Conservation (phyloP, 495 filamentous ascomycete species). For the Glutinoglossum americanum region DNA sequence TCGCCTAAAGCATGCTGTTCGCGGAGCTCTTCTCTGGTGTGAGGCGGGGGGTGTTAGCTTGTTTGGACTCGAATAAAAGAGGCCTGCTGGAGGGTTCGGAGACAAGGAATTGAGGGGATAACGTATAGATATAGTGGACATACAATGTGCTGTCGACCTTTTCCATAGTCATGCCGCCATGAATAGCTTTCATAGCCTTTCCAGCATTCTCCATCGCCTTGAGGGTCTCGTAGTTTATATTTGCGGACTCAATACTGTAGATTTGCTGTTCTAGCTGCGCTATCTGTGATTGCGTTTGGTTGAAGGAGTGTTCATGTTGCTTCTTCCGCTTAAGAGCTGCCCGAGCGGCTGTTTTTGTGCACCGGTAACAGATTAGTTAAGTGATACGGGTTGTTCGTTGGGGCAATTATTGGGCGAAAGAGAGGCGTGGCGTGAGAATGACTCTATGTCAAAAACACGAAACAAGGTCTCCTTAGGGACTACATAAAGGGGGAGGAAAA, state of each 20-base stretch:
- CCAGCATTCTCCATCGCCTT: constrained; percentile 81
- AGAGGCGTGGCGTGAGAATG: neutral
- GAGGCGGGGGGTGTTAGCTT: neutral
- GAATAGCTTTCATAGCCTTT: constrained; percentile 77
- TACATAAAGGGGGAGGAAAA: neutral
- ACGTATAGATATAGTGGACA: constrained; percentile 15
- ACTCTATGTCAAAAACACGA: neutral
- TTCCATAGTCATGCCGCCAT: constrained; percentile 71
- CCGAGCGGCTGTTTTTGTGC: constrained; percentile 45
- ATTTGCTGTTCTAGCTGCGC: constrained; percentile 86
- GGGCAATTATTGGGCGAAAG: neutral
- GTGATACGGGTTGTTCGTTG: neutral
- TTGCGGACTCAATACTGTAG: constrained; percentile 89
- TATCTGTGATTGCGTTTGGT: constrained; percentile 77
- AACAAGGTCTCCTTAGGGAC: neutral
- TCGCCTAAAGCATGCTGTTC: constrained; percentile 84
- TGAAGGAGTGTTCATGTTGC: constrained; percentile 68
- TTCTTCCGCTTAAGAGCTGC: constrained; percentile 90
- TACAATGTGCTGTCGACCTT: constrained; percentile 94
- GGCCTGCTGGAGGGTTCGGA: too few species aligned
- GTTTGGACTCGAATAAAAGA: too few species aligned
- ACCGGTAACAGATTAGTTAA: constrained; percentile 7
- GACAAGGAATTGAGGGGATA: too few species aligned
- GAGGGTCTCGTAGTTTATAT: constrained; percentile 94
- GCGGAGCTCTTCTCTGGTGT: constrained; percentile 62